Percentiles rank a stretch among this genome's conserved stretches.
These are phyloP conservation scores for Pseudogymnoascus sp. DNA, from an alignment of 2,329 filamentous ascomycete genomes.

Conservation along the genomic window DNA sequence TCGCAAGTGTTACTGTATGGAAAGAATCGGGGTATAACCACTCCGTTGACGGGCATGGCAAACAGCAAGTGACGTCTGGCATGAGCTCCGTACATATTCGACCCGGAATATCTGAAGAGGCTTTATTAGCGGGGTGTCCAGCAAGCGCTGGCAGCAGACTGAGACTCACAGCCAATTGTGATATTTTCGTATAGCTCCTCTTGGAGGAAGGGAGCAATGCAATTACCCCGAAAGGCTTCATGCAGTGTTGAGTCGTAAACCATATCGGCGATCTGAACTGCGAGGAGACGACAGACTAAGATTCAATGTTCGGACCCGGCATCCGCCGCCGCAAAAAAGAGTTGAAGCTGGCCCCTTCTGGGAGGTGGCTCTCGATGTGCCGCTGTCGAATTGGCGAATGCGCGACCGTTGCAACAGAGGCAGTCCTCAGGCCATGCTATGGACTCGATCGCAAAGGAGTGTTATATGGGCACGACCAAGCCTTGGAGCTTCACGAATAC, in stretches of 20 bases:
- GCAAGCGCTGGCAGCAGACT: background rate
- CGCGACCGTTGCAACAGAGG: slow-evolving; percentile 3
- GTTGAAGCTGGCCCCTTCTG: background rate
- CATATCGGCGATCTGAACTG: background rate
- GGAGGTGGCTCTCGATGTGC: background rate
- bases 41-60: slow-evolving; percentile 81
- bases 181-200: slow-evolving; percentile 25
- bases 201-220: slow-evolving; percentile 62
- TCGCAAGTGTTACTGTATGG: slow-evolving; percentile 48
- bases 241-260: background rate
- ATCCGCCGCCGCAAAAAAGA: background rate
- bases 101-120: slow-evolving; percentile 39
- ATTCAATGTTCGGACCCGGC: slow-evolving; percentile 1
- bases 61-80: slow-evolving; percentile 58
- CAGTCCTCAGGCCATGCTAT: slow-evolving; percentile 3
- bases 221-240: slow-evolving; percentile 37
- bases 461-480: background rate
- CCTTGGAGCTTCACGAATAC: background rate
- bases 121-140: slow-evolving; percentile 16
- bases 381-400: slow-evolving; percentile 3
- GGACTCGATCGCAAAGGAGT: background rate
- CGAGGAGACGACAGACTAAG: background rate
- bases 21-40: slow-evolving; percentile 61
- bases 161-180: background rate
- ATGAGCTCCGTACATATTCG: slow-evolving; percentile 47